phyloP scores from a whole-genome alignment of 2,329 filamentous ascomycete genomes.

The Nemania diffusa region DNA sequence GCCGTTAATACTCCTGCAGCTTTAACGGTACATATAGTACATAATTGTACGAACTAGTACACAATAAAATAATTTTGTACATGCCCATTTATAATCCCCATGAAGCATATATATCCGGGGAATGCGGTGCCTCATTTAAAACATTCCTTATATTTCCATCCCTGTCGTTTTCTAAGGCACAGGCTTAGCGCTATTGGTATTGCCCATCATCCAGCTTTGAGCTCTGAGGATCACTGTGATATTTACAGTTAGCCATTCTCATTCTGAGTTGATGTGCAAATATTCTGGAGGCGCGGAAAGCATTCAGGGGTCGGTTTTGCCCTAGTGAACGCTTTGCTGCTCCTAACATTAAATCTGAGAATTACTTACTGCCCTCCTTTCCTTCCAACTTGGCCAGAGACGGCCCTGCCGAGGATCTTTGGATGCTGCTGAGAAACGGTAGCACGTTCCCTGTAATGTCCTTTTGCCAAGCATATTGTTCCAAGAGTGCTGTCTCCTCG shows the following conservation, averaged over 20 bases:
- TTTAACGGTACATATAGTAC: too few species aligned
- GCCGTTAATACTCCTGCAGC: too few species aligned
- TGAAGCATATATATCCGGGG: neutral
- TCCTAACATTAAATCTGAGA: neutral
- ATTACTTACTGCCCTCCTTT: slow-evolving; percentile 26
- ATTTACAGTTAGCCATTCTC: neutral
- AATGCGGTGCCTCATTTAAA: too few species aligned
- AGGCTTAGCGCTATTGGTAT: neutral
- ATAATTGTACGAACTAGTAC: too few species aligned
- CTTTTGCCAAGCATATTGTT: slow-evolving; percentile 11
- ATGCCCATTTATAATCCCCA: too few species aligned
- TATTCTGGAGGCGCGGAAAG: neutral
- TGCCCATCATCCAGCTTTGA: slow-evolving; percentile 33
- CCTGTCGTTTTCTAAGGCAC: too few species aligned
- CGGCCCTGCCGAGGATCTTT: slow-evolving; percentile 18
- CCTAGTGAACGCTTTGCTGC: neutral
- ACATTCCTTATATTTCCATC: too few species aligned
- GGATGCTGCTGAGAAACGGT: slow-evolving; percentile 30
- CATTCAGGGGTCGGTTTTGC: neutral
- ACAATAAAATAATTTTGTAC: too few species aligned
- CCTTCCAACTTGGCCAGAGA: slow-evolving; percentile 25
- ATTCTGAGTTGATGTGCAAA: neutral
- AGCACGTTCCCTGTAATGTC: slow-evolving; percentile 10
- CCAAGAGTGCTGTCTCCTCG: slow-evolving; percentile 18
- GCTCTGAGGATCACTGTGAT: slow-evolving; percentile 29